Evolutionary conservation across 2,329 filamentous ascomycete species (phyloP), one percentile per base, ranked within the genome.

Genomic region (Diaporthe helianthi): DNA sequence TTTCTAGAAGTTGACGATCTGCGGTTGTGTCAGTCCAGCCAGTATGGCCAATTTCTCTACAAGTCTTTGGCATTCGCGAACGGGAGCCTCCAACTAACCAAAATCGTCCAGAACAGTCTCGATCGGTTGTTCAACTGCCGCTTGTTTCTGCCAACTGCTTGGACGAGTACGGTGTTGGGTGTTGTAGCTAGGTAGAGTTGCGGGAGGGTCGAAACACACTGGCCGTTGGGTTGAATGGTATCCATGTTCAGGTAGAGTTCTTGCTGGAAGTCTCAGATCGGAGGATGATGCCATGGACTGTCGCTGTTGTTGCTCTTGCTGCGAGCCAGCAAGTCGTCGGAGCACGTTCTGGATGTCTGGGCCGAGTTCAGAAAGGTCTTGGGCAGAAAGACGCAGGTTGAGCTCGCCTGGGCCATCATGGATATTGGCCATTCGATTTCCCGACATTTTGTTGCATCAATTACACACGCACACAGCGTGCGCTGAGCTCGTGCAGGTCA

Each of bases 1-100:
- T 17, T 38, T n/a, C 44, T 12, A 51, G 65, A 29, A 67, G 52
- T 29, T 67, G 52, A 38, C 65, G 52, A 51, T 67, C 65, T 67
- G n/a, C 4, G n/a, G n/a, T 17, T 22, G 10, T 49, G 22, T 67
- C 22, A 67, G 36, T 58, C 22, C 4, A 41, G 4, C 22, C 4
- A 41, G 4, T 3, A 6, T 33, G 9, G 6, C 4, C 6, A 2
- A 24, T 13, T 10, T 2, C 4, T 3, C 13, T 7, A 2, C 17
- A 7, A 13, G 15, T 6, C 1, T 4, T 52, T n/a, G n/a, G 7
- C 2, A 5, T 10, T 5, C 29, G 31, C 24, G 2, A 4, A 4
- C 2, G 5, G 1, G 8, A 15, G 9, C 22, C 2, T 4, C 12
- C 2, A 5, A 26, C 65, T 51, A 29, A 67, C 65, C 44, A 24